A percentile compares a stretch with the other conserved stretches of the same genome.
phyloP scores from a whole-genome alignment of 805 yeast species.

The Geotrichum ghanense region DNA sequence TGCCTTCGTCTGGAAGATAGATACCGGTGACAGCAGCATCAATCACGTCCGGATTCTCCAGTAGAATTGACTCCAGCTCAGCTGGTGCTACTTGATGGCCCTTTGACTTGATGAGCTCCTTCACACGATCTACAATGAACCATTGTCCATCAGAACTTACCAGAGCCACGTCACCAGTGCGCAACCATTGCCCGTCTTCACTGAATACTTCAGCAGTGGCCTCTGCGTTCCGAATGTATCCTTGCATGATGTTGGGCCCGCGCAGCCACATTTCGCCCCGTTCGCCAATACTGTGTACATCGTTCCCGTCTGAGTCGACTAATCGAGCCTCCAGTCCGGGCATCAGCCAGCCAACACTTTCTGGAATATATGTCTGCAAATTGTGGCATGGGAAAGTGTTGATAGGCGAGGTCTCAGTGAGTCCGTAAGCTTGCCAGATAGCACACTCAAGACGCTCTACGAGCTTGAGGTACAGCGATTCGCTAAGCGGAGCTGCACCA shows the following conservation, averaged over 20 bases:
- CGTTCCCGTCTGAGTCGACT: slow-evolving; percentile 30
- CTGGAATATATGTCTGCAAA: slow-evolving; percentile 30
- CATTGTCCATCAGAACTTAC: slow-evolving; percentile 29
- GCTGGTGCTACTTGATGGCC: slow-evolving; percentile 95
- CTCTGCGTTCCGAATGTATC: slow-evolving; percentile 37
- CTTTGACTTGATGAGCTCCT: slow-evolving; percentile 51
- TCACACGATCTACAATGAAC: slow-evolving; percentile 47
- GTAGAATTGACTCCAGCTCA: slow-evolving; percentile 78
- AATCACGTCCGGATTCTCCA: slow-evolving; percentile 62
- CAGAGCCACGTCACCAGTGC: slow-evolving; percentile 45
- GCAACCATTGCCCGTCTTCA: slow-evolving; percentile 39
- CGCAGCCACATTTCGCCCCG: slow-evolving; percentile 46
- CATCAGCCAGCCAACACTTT: slow-evolving; percentile 34
- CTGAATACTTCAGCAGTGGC: slow-evolving; percentile 37
- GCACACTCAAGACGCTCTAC: slow-evolving; percentile 14
- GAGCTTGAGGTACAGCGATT: slow-evolving; percentile 8
- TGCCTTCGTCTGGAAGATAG: slow-evolving; percentile 60
- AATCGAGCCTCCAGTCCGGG: slow-evolving; percentile 42
- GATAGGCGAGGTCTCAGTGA: slow-evolving; percentile 57
- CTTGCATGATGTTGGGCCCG: slow-evolving; percentile 44
- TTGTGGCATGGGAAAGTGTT: slow-evolving; percentile 30
- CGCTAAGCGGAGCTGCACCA: slow-evolving; percentile 38
- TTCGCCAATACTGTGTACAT: slow-evolving; percentile 36
- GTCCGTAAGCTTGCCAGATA: slow-evolving; percentile 24
- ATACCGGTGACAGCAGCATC: slow-evolving; percentile 87